A percentile compares a stretch with the other conserved stretches of the same genome.
Evolutionary conservation across 1,139 yeast species (phyloP).

Genomic region (Sugiyamaella pinicola): DNA sequence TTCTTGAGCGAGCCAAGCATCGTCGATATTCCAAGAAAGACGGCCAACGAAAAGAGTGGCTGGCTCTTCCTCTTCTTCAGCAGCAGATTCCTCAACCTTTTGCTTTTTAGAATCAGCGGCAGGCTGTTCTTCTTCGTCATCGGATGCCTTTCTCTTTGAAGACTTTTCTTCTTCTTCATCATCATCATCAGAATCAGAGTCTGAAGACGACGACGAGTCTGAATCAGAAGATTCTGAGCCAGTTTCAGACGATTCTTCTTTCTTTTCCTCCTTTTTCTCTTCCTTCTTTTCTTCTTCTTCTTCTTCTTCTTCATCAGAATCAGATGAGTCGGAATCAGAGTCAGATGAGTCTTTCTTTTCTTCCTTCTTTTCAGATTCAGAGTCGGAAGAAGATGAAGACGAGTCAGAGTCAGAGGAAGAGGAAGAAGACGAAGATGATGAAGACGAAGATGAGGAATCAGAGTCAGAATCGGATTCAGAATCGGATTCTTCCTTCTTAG

Average conservation of each 20-base stretch:
- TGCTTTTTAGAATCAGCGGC: conserved; percentile 46
- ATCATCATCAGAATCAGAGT: conserved; percentile 28
- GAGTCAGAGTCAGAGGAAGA: conserved; percentile 32
- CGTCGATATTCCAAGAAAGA: conserved; percentile 96
- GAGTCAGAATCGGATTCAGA: conserved; percentile 40
- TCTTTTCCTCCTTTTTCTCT: conserved; percentile 35
- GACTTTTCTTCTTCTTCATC: conserved; percentile 37
- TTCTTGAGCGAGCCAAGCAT: conserved; percentile 86
- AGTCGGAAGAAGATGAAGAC: conserved; percentile 28
- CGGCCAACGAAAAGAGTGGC: conserved; percentile 95
- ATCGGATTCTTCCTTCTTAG: conserved; percentile 36
- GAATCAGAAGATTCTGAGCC: conserved; percentile 31
- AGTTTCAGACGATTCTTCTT: conserved; percentile 33
- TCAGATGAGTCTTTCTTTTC: conserved; percentile 27
- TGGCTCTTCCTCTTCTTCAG: conserved; percentile 52
- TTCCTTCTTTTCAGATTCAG: conserved; percentile 42
- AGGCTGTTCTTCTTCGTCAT: conserved; percentile 29
- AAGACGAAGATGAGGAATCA: conserved; percentile 28
- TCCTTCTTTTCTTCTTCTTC: conserved; percentile 34
- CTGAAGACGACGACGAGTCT: conserved; percentile 32
- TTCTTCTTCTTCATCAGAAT: conserved; percentile 34
- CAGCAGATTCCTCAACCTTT: conserved; percentile 44
- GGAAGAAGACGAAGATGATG: conserved; percentile 31
- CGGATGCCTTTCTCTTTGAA: conserved; percentile 46
- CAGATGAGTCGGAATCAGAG: conserved; percentile 33